Conservation (phyloP, 805 yeast genomes). For the Monosporozyma siamensis region DNA sequence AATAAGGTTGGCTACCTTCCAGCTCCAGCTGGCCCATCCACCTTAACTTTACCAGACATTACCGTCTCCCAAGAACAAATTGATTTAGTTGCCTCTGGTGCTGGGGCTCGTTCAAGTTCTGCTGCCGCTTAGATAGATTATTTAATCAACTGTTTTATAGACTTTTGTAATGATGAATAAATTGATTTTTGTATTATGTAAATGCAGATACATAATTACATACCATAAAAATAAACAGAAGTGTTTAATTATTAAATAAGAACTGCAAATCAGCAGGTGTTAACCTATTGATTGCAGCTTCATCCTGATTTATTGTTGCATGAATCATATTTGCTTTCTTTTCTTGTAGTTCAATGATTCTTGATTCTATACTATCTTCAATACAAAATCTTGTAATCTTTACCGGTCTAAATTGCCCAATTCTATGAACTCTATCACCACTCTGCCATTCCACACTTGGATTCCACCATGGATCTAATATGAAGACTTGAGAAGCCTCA, state of each 20-base stretch:
- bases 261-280: slow-evolving; percentile 95
- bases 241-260: slow-evolving; percentile 69
- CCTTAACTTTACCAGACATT: slow-evolving; percentile 45
- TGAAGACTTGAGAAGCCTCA: slow-evolving; percentile 93
- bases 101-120: slow-evolving; percentile 68
- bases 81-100: slow-evolving; percentile 50
- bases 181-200: too few relatives aligned
- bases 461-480: slow-evolving; percentile 99
- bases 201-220: too few relatives aligned
- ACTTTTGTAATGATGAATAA: neutral
- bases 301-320: slow-evolving; percentile 91
- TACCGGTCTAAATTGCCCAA: slow-evolving; percentile 93
- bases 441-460: slow-evolving; percentile 98
- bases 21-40: slow-evolving; percentile 41
- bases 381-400: slow-evolving; percentile 86
- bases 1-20: slow-evolving; percentile 73
- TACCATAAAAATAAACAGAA: neutral
- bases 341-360: slow-evolving; percentile 91
- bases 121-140: slow-evolving; percentile 24
- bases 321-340: slow-evolving; percentile 97
- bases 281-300: slow-evolving; percentile 76
- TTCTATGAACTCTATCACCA: slow-evolving; percentile 96
- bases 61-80: slow-evolving; percentile 48
- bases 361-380: slow-evolving; percentile 93
- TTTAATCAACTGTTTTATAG: neutral